Evolutionary conservation across 192 early-diverging fungal genomes (phyloP).

Genomic region (Fimicolochytrium jonesii): DNA sequence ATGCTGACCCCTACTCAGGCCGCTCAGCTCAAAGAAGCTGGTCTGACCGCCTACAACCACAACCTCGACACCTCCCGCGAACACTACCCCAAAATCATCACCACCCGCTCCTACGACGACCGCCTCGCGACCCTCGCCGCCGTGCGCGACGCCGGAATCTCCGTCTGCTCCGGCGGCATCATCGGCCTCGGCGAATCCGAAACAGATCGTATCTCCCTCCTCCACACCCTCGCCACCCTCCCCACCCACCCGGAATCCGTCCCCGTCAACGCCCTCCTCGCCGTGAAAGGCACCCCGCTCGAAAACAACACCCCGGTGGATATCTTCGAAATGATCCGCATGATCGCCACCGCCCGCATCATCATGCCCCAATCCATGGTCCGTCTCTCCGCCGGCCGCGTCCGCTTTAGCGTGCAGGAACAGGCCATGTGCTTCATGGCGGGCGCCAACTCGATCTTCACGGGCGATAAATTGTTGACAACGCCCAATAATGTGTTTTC

Average conservation of each 20-base stretch:
- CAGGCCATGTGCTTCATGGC: slow-evolving; percentile 71
- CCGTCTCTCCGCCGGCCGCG: slow-evolving; percentile 70
- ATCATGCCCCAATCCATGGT: slow-evolving; percentile 77
- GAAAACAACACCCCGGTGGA: slow-evolving; percentile 72
- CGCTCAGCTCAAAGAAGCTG: slow-evolving; percentile 72
- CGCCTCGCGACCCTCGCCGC: slow-evolving; percentile 67
- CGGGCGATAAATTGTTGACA: slow-evolving; percentile 76
- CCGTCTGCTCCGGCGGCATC: slow-evolving; percentile 80
- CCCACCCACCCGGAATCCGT: slow-evolving; percentile 72
- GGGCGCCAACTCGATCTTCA: slow-evolving; percentile 82
- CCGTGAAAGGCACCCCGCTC: slow-evolving; percentile 77
- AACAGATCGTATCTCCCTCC: slow-evolving; percentile 69
- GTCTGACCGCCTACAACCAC: slow-evolving; percentile 83
- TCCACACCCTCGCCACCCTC: slow-evolving; percentile 69
- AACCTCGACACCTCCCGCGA: slow-evolving; percentile 79
- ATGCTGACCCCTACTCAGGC: slow-evolving; percentile 74
- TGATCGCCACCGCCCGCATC: slow-evolving; percentile 80
- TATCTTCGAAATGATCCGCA: slow-evolving; percentile 79
- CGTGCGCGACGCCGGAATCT: slow-evolving; percentile 73
- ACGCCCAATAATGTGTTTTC: slow-evolving; percentile 72
- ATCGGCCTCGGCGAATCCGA: slow-evolving; percentile 75
- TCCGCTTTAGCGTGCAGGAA: slow-evolving; percentile 65
- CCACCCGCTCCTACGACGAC: slow-evolving; percentile 76
- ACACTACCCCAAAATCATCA: slow-evolving; percentile 75
- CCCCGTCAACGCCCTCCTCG: slow-evolving; percentile 74